Evolutionary conservation across 495 filamentous ascomycete genomes (phyloP).

Genomic region (Neurospora africana): DNA sequence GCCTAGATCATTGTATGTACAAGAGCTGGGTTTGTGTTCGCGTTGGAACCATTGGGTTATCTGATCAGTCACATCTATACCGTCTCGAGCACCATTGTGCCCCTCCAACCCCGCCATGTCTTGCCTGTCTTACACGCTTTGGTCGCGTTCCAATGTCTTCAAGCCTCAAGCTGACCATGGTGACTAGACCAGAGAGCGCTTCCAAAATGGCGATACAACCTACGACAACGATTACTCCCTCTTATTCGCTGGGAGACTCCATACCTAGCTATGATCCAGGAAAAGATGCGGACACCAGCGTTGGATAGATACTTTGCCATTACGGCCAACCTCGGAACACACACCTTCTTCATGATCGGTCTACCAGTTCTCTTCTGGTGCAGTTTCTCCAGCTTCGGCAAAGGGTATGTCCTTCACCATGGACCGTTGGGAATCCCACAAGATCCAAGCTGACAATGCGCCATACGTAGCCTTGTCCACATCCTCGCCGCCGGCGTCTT

Average conservation of each 20-base stretch:
- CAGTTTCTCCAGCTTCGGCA: constrained; percentile 66
- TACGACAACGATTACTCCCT: constrained; percentile 73
- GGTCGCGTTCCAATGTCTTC: background rate
- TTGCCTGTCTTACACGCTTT: background rate
- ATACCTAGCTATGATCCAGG: constrained; percentile 78
- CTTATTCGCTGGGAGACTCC: constrained; percentile 92
- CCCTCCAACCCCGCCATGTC: background rate
- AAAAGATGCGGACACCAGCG: constrained; percentile 60
- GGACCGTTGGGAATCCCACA: background rate
- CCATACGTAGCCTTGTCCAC: constrained; percentile 59
- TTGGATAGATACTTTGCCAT: constrained; percentile 94
- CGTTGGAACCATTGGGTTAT: background rate
- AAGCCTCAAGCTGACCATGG: background rate
- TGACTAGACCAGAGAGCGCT: constrained; percentile 66
- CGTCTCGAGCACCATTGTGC: background rate
- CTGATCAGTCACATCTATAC: background rate
- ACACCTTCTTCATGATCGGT: constrained; percentile 96
- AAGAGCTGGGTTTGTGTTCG: background rate
- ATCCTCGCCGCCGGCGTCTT: constrained; percentile 84
- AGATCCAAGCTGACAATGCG: constrained; percentile 7
- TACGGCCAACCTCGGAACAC: constrained; percentile 92
- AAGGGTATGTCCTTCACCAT: constrained; percentile 61
- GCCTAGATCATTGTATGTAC: constrained; percentile 63
- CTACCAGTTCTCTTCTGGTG: constrained; percentile 95
- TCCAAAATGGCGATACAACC: constrained; percentile 77